Conservation (phyloP, 148 eudicot genomes). For the Rhododendron griersonianum region DNA sequence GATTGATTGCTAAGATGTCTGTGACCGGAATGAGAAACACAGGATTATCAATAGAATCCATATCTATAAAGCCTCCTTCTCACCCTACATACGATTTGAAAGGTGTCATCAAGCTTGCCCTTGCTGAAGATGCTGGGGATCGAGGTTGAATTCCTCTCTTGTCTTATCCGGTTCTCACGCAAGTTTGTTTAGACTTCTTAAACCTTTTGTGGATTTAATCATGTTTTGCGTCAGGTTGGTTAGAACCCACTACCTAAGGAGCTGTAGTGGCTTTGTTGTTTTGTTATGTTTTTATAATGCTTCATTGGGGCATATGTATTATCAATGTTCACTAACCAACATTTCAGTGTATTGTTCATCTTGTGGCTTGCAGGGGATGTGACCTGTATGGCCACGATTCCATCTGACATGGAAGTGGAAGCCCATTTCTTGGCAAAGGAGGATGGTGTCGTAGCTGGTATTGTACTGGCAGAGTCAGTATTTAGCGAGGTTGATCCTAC, state of each 20-base stretch:
- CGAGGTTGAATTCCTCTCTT: conserved; percentile 34
- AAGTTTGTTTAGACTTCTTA: not conserved
- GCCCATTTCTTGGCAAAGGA: conserved; percentile 89
- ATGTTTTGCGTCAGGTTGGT: not conserved
- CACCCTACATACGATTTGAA: conserved; percentile 95
- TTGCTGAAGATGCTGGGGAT: conserved; percentile 88
- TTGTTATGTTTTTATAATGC: not conserved
- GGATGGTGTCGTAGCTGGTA: conserved; percentile 83
- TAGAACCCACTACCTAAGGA: not conserved
- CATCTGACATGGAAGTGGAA: conserved; percentile 79
- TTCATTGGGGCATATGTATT: not conserved
- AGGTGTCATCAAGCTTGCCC: conserved; percentile 79
- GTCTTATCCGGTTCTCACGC: not conserved
- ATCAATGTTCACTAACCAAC: not conserved
- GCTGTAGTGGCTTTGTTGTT: not conserved
- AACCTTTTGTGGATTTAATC: not conserved
- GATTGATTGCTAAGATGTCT: conserved; percentile 32
- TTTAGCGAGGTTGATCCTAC: conserved; percentile 84
- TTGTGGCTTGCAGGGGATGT: conserved; percentile 58
- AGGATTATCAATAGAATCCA: conserved; percentile 22
- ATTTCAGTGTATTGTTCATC: not conserved
- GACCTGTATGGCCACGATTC: conserved; percentile 88
- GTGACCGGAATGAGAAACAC: conserved; percentile 17
- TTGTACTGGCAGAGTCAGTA: conserved; percentile 87
- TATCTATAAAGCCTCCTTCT: conserved; percentile 48